Evolutionary conservation across 1,284 basidiomycete species (phyloP), one percentile per base, ranked within the genome.

Genomic region (Hemileia vastatrix): DNA sequence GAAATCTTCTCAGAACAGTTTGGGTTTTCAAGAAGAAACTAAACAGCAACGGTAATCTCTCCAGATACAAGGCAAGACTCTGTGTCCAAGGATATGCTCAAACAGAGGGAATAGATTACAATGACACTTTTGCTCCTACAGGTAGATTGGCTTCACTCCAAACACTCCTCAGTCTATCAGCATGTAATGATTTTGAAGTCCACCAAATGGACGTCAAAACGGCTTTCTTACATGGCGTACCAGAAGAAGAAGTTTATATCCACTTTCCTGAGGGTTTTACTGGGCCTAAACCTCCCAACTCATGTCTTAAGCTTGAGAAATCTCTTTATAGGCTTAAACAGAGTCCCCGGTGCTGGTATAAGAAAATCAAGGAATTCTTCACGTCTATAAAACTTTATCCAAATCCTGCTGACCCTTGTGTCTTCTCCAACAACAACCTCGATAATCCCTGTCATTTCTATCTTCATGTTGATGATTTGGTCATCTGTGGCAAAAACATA

Each of bases 221-320:
- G 2, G 53, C 27, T 2, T 53, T 53, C 33, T n/a, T 53, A 3
- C 24, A 53, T 15, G 51, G 51, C 2, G 31, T 2, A 36, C 53
- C 53, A 2, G 53, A 55, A 4, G 53, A 44, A 21, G 33, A 4
- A 4, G 15, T 55, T 19, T 45, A 47, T 27, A 57, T 48, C 6
- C 1, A 27, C 6, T 1, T 48, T 27, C 55, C 55, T 27, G 13
- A 57, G 3, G 56, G 56, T n/a, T 27, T 49, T 9, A 19, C n/a
- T n/a, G n/a, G n/a, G n/a, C n/a, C n/a, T n/a, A n/a, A n/a, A n/a
- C n/a, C n/a, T n/a, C n/a, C n/a, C n/a, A n/a, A n/a, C n/a, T n/a
- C n/a, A n/a, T n/a, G n/a, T n/a, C 11, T 60, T 3, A 60, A 60
- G 53, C 43, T 60, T 1, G 45, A n/a, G n/a, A n/a, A n/a, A n/a